These are phyloP conservation scores for Cystobasidium pallidum DNA, from an alignment of 1,284 basidiomycete species.

Conservation along the genomic window DNA sequence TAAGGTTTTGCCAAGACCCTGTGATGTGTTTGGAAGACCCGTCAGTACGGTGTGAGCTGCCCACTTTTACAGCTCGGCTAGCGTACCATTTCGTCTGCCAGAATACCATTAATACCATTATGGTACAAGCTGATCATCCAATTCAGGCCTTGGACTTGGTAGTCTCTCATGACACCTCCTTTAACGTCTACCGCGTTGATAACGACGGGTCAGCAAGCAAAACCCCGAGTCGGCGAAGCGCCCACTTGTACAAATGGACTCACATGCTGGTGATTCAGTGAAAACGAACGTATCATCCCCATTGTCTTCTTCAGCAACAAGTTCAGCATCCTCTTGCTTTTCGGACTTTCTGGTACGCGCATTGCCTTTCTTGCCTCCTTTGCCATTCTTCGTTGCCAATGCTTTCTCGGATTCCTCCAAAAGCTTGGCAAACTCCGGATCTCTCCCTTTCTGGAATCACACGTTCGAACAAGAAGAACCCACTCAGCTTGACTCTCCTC, in stretches of 20 bases:
- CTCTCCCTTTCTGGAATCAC: constrained; percentile 72
- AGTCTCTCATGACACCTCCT: constrained; percentile 84
- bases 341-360: constrained; percentile 75
- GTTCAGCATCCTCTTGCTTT: constrained; percentile 96
- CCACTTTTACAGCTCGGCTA: too few species aligned
- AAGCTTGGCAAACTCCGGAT: constrained; percentile 90
- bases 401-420: constrained; percentile 71
- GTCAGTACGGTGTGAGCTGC: constrained; percentile 47
- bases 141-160: constrained; percentile 94
- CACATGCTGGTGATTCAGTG: constrained; percentile 87
- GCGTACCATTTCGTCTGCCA: constrained; percentile 96
- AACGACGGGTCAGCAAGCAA: not conserved
- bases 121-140: constrained; percentile 95
- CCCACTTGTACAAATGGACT: constrained; percentile 53
- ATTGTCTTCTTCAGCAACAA: constrained; percentile 77
- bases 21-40: constrained; percentile 37
- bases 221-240: constrained; percentile 35
- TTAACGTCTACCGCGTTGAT: constrained; percentile 68
- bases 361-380: constrained; percentile 24
- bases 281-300: constrained; percentile 88
- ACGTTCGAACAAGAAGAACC: not conserved
- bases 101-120: constrained; percentile 89
- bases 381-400: constrained; percentile 61
- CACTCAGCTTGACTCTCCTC: not conserved
- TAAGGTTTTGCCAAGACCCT: constrained; percentile 97